These are phyloP conservation scores for Ramalina peruviana DNA, from an alignment of 495 filamentous ascomycete genomes.

Conservation along the genomic window DNA sequence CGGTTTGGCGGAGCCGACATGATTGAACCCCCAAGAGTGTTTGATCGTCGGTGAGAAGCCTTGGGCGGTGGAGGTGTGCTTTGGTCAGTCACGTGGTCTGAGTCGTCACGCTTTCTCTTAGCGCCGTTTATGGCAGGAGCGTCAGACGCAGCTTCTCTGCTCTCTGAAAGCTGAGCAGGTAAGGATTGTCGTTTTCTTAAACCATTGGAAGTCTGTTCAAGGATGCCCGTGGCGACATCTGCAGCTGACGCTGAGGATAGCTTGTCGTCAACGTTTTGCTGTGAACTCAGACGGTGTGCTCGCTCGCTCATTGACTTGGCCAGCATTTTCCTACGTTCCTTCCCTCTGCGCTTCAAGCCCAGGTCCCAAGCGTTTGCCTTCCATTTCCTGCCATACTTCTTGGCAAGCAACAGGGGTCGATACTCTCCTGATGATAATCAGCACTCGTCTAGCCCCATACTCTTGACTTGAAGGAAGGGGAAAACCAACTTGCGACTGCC, in stretches of 20 bases:
- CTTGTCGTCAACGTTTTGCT: not conserved
- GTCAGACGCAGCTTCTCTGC: not conserved
- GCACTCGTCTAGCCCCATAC: not conserved
- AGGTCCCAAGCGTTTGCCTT: slow-evolving; percentile 14
- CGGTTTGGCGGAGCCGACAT: slow-evolving; percentile 4
- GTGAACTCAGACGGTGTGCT: not conserved
- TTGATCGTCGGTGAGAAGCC: slow-evolving; percentile 1
- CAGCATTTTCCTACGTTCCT: slow-evolving; percentile 12
- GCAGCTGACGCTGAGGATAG: not conserved
- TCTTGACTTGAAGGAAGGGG: not conserved
- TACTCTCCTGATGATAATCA: slow-evolving; percentile 13
- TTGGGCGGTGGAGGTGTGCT: not conserved
- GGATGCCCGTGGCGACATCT: slow-evolving; percentile 9
- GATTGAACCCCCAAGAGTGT: slow-evolving; percentile 2
- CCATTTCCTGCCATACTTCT: slow-evolving; percentile 13
- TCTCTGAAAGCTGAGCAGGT: slow-evolving; percentile 6
- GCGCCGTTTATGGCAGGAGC: not conserved
- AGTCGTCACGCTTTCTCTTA: slow-evolving; percentile 9
- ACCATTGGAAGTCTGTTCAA: not conserved
- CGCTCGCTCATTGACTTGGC: slow-evolving; percentile 12
- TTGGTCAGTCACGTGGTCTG: not conserved
- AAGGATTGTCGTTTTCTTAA: slow-evolving; percentile 11
- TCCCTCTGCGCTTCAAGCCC: slow-evolving; percentile 13
- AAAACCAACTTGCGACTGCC: slow-evolving; percentile 15
- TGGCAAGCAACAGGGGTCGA: slow-evolving; percentile 9